A percentile compares a stretch with the other conserved stretches of the same genome.
Evolutionary conservation across 108 stramenopile genomes (phyloP).

Genomic region (Phaeodactylum tricornutum): DNA sequence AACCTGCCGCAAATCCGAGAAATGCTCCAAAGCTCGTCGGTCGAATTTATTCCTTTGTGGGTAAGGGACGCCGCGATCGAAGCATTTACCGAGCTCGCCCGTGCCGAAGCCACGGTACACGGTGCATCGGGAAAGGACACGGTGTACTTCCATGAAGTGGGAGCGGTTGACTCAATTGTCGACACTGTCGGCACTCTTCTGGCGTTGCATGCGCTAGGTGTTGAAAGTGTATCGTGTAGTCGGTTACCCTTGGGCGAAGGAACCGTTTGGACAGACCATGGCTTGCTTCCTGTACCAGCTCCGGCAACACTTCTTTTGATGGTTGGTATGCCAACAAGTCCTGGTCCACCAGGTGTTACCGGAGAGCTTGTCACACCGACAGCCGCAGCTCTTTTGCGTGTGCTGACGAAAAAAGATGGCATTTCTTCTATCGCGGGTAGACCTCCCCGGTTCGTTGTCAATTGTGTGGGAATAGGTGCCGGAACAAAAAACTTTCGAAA

Average conservation of each 20-base stretch:
- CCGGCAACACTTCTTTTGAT: constrained; percentile 83
- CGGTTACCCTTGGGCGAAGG: constrained; percentile 82
- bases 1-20: constrained; percentile 63
- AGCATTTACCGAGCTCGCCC: constrained; percentile 75
- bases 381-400: constrained; percentile 77
- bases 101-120: constrained; percentile 83
- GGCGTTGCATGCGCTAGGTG: constrained; percentile 65
- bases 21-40: constrained; percentile 50
- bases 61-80: constrained; percentile 56
- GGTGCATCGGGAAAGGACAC: constrained; percentile 53
- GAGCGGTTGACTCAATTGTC: constrained; percentile 85
- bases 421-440: constrained; percentile 7
- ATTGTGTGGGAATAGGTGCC: constrained; percentile 75
- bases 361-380: constrained; percentile 92
- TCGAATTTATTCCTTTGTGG: constrained; percentile 46
- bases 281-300: constrained; percentile 88
- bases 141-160: constrained; percentile 94
- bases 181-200: constrained; percentile 86
- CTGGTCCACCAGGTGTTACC: constrained; percentile 66
- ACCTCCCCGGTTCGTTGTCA: constrained; percentile 62
- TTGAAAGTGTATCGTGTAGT: constrained; percentile 55
- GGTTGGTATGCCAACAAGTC: constrained; percentile 76
- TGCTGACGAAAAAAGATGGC: constrained; percentile 30
- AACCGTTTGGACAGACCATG: constrained; percentile 87
- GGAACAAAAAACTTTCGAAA: constrained; percentile 87